Base-by-base conservation (phyloP, 2,329 filamentous ascomycete species). In the Aspergillus sp. region DNA sequence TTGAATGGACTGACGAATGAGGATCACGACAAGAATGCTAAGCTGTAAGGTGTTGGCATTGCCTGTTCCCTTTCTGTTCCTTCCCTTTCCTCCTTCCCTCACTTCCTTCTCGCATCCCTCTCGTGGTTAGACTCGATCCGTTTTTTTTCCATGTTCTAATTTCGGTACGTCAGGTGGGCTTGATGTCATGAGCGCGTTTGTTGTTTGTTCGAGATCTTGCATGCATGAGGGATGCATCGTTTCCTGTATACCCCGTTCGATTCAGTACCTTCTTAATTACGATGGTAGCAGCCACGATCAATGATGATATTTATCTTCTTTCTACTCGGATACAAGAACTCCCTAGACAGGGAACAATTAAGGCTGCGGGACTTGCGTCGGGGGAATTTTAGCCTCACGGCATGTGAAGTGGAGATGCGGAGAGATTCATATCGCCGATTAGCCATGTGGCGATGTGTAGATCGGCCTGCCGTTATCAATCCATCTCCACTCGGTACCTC, bases 1-100 rank as follows among this genome's bases (percentile, higher is more conserved):
- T 38, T 63, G 48, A 65, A 58, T 45, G 63, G 63, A 16, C 43
- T 51, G n/a, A 56, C 61, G 22, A 47, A 36, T 17, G 60, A 67
- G n/a, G 67, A 65, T 11, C 60, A 62, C n/a, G 65, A 65, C 44
- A 60, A 64, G 52, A 65, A 65, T 56, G 56, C 67, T 41, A 70
- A 69, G 64, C 56, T 70, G 66, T 70, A 69, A 69, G 58, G 30
- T n/a, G 41, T 41, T 17, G 35, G 46, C 30, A 52, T 54, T 51
- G 42, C 43, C 20, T 48, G 45, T 48, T 47, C 36, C 35, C 38
- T 36, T 52, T 49, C 30, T 36, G 11, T 35, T n/a, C 16, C 38
- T 43, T 36, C 30, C 30, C 20, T 38, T 45, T 19, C 17, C 4
- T 32, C 20, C 48, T 19, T 44, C 17, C 10, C 19, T 32, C n/a